A percentile compares a stretch with the other conserved stretches of the same genome.
Conservation (phyloP, 345 rosid species). For the Aethionema arabicum region DNA sequence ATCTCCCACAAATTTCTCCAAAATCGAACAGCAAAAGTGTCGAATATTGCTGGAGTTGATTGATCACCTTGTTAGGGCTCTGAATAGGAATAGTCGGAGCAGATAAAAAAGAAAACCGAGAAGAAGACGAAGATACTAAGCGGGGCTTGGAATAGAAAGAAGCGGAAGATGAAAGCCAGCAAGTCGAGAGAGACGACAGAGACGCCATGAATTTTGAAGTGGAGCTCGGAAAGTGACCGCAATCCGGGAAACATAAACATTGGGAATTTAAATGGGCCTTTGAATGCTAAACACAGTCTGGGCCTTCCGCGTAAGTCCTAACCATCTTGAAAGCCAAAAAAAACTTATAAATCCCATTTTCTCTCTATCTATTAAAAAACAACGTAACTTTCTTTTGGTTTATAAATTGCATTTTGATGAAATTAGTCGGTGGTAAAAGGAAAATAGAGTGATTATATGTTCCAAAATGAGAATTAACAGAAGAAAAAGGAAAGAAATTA, state of each 20-base stretch:
- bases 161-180: constrained; percentile 23
- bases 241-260: no score
- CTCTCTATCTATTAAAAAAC: no score
- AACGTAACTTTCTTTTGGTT: no score
- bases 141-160: constrained; percentile 22
- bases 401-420: no score
- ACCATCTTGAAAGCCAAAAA: no score
- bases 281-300: no score
- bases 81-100: background rate
- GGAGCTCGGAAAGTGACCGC: no score
- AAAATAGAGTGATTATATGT: constrained; percentile 7
- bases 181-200: constrained; percentile 15
- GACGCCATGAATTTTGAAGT: constrained; percentile 13
- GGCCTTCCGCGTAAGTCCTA: no score
- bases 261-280: no score
- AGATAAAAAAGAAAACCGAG: background rate
- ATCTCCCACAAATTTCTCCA: background rate
- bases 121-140: constrained; percentile 6
- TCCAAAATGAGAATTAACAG: background rate
- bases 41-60: background rate
- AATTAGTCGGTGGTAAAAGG: no score
- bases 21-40: background rate
- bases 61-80: constrained; percentile 38
- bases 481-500: background rate
- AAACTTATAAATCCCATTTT: no score